phyloP scores from a whole-genome alignment of 2,329 filamentous ascomycete genomes.

The Pseudogymnoascus sp. region DNA sequence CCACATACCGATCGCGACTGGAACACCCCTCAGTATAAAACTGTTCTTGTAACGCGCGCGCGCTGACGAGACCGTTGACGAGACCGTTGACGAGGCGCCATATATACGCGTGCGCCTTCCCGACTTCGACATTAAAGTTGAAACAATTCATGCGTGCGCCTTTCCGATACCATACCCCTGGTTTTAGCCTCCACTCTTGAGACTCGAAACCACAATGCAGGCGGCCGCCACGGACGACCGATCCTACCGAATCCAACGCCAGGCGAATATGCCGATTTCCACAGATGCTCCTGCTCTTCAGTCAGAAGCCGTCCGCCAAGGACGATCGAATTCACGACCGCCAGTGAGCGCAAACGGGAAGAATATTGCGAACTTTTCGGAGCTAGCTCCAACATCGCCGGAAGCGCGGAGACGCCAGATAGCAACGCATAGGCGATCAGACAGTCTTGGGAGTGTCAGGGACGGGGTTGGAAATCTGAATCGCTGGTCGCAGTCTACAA shows the following conservation, averaged over 20 bases:
- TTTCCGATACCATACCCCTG: conserved; percentile 4
- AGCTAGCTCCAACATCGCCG: conserved; percentile 14
- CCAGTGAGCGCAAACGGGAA: conserved; percentile 3
- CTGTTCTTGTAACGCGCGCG: conserved; percentile 6
- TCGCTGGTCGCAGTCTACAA: conserved; percentile 48
- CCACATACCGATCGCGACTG: not conserved
- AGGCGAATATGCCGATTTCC: conserved; percentile 7
- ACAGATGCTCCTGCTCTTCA: not conserved
- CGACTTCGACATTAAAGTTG: not conserved
- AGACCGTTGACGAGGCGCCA: not conserved
- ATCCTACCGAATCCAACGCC: conserved; percentile 8
- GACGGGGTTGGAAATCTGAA: conserved; percentile 45
- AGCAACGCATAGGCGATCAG: conserved; percentile 32
- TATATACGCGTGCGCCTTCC: conserved; percentile 6
- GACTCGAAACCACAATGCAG: conserved; percentile 11
- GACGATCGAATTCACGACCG: conserved; percentile 1
- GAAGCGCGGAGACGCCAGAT: conserved; percentile 21
- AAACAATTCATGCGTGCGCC: conserved; percentile 11
- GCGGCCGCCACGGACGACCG: conserved; percentile 8
- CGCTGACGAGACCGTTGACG: not conserved
- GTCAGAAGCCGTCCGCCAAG: not conserved
- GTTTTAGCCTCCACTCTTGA: conserved; percentile 5
- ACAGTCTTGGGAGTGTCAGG: conserved; percentile 34
- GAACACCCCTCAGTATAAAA: conserved; percentile 12
- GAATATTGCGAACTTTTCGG: conserved; percentile 12